Evolutionary conservation across 495 filamentous ascomycete genomes (phyloP), one percentile per base, ranked within the genome.

Genomic region (Hypoxylon trugodes): DNA sequence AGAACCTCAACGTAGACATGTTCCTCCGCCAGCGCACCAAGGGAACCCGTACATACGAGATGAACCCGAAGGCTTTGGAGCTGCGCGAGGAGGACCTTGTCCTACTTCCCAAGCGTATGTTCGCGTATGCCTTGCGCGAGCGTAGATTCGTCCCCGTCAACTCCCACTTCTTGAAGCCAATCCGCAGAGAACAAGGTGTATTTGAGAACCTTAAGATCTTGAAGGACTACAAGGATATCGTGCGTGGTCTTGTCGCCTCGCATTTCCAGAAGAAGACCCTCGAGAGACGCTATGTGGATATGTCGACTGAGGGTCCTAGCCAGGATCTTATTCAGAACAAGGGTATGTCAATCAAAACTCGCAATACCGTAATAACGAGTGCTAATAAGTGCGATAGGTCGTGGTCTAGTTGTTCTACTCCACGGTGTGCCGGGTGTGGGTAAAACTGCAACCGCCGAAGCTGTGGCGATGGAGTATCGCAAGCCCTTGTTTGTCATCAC

Each of bases 251-350:
- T 0, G 79, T 87, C 9, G 75, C 73, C 22, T 69, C 69, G 1
- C 76, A 79, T 41, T 77, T 77, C 35, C 70, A 76, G 32, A 70
- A 72, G 41, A 74, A 76, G 65, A 35, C 13, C 9, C 54, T 71
- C 4, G 71, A 75, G 54, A 72, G 71, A 0, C 73, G 71, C 56
- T 90, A 87, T 47, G 88, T 90, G 54, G 89, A 92, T 38, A 69
- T 69, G 69, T 51, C 65, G 4, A 65, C 65, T 12, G 70, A 69
- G n/a, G 63, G 70, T 0, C 65, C 56, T 0, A 89, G 91, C 62
- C 90, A 93, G 71, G 82, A 86, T 54, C 61, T 84, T 1, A 79
- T 84, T 35, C 70, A 73, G 49, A 79, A 80, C 42, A 86, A 87
- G 63, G 86, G n/a, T n/a, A n/a, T n/a, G n/a, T n/a, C n/a, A n/a